Percentiles rank a stretch among this genome's conserved stretches.
Evolutionary conservation across 164 flowering plant species (phyloP).

Genomic region (Echeveria elegans): DNA sequence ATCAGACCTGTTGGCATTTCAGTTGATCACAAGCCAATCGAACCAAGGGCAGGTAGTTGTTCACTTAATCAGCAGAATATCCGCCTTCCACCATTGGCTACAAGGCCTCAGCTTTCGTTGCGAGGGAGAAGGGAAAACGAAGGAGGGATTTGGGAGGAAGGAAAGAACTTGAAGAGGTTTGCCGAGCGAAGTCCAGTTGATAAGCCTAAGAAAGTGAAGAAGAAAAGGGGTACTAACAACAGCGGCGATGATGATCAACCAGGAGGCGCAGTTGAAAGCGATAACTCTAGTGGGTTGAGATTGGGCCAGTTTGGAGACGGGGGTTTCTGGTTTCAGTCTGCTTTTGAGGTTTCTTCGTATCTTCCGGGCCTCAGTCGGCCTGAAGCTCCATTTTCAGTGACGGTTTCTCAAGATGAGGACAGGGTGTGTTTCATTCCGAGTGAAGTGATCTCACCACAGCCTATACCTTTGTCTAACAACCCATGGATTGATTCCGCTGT

Average conservation of each 20-base stretch:
- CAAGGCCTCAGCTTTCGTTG: slow-evolving; percentile 20
- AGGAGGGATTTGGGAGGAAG: slow-evolving; percentile 59
- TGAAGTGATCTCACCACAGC: neutral
- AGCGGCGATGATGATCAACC: slow-evolving; percentile 12
- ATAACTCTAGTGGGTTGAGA: slow-evolving; percentile 20
- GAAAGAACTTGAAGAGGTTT: slow-evolving; percentile 66
- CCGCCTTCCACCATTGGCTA: slow-evolving; percentile 46
- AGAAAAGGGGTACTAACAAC: slow-evolving; percentile 43
- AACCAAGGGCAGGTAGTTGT: slow-evolving; percentile 35
- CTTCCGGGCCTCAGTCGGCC: slow-evolving; percentile 26
- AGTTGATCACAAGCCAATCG: slow-evolving; percentile 50
- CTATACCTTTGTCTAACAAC: too few relatives aligned
- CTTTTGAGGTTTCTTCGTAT: slow-evolving; percentile 28
- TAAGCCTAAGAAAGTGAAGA: slow-evolving; percentile 52
- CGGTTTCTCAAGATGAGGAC: slow-evolving; percentile 32
- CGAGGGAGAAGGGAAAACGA: slow-evolving; percentile 34
- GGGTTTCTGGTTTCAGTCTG: slow-evolving; percentile 52
- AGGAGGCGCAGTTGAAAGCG: slow-evolving; percentile 23
- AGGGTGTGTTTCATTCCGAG: neutral
- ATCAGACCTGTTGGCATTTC: slow-evolving; percentile 47
- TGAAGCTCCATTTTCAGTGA: slow-evolving; percentile 35
- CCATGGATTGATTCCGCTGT: too few relatives aligned
- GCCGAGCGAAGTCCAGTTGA: slow-evolving; percentile 51
- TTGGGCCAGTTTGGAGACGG: slow-evolving; percentile 41
- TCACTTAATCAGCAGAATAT: slow-evolving; percentile 59